Base-by-base conservation (phyloP, 352 stramenopile genomes). In the Globisporangium cylindrosporum region DNA sequence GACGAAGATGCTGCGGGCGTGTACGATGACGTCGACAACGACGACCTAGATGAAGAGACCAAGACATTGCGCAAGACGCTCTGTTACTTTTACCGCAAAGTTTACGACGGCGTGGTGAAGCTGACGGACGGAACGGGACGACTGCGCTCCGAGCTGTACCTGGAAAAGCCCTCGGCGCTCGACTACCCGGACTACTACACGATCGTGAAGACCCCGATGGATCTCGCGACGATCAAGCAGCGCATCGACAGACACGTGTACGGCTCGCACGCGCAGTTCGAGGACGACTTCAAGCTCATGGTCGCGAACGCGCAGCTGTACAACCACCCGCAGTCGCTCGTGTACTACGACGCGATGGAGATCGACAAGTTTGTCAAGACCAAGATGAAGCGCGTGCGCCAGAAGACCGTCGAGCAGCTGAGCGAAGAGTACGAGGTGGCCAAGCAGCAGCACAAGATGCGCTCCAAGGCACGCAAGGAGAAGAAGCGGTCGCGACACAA, bases 101-200 rank as follows among this genome's bases (percentile, higher is more conserved):
- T 96, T 12, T 92, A 92, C 53, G 88, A 96, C 48, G 84, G 77
- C n/a, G 86, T 94, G 48, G 59, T 93, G 51, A 93, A 91, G 74
- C 78, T 93, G 20, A 84, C 85, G 29, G 88, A 96, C 38, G 69
- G 73, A 12, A 89, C 75, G 0, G 88, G 88, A 3, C 88, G 82
- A 5, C 64, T 86, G n/a, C 86, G 88, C 9, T 83, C 79, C 1
- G 81, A 91, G 27, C 60, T 94, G 58, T 96, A 91, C 64, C 60
- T 94, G 64, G 88, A 92, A 41, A 93, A 91, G 63, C 88, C 88
- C 14, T 94, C 88, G 36, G 77, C 85, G 20, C 41, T 81, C 15
- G 86, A 94, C 61, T 96, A 96, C 61, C 88, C 88, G 25, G 92
- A 97, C 72, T 98, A 98, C 67, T 97, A 97, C 70, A 73, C 85